Evolutionary conservation across 1,284 basidiomycete species (phyloP).

Genomic region (Tylopilus sp.): DNA sequence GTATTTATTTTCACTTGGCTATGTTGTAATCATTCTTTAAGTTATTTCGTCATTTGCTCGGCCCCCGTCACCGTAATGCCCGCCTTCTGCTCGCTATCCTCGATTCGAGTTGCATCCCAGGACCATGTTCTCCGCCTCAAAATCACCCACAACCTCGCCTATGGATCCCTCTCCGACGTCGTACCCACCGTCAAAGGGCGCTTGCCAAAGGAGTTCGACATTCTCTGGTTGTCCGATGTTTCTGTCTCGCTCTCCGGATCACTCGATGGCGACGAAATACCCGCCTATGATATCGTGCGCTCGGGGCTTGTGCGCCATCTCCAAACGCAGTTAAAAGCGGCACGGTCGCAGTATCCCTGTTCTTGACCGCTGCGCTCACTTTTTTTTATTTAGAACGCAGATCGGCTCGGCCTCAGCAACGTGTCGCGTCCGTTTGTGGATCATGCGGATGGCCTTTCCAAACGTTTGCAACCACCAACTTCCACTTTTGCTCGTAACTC

Average conservation of each 20-base stretch:
- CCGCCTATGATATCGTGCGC: constrained; percentile 38
- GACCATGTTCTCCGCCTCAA: constrained; percentile 34
- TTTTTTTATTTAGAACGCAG: constrained; percentile 46
- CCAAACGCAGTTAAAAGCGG: constrained; percentile 48
- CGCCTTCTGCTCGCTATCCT: constrained; percentile 34
- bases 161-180: constrained; percentile 36
- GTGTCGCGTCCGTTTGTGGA: constrained; percentile 50
- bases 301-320: constrained; percentile 54
- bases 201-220: constrained; percentile 48
- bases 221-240: constrained; percentile 50
- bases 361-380: constrained; percentile 16
- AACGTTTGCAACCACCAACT: constrained; percentile 33
- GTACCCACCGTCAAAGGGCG: constrained; percentile 35
- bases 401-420: constrained; percentile 50
- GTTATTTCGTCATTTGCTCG: constrained; percentile 11
- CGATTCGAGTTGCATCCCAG: constrained; percentile 33
- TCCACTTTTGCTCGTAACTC: constrained; percentile 1
- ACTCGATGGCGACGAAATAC: constrained; percentile 42
- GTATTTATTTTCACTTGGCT: constrained; percentile 27
- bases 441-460: constrained; percentile 41
- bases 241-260: constrained; percentile 51
- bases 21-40: constrained; percentile 23
- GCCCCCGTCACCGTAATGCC: constrained; percentile 33
- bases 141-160: constrained; percentile 38
- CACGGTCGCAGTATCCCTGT: constrained; percentile 28